Base-by-base conservation (phyloP, 345 rosid genomes). In the Linum tenue region DNA sequence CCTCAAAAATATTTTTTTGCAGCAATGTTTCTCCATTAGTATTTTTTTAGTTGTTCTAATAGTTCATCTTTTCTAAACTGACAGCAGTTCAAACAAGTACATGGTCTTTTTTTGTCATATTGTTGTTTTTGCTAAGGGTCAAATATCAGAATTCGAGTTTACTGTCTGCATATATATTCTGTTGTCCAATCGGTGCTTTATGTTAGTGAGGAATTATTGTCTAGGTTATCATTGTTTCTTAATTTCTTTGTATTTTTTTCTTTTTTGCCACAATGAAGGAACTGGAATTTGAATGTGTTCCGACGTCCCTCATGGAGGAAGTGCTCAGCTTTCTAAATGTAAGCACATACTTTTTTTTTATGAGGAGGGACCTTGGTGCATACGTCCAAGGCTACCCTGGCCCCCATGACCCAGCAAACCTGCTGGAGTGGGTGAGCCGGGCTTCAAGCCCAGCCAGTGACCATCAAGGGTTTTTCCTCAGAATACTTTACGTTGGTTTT, bases 291-390 rank as follows among this genome's bases (percentile, higher is more conserved):
- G 98, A 92, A 81, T 92, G 96, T 71, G 97, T 90, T 76, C 89
- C 98, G 71, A 80, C 79, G 58, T 92, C 94, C 74, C 89, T 90
- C 62, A 84, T 90, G 98, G 98, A 92, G 66, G 88, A 84, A 65
- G 90, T 92, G 74, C 85, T 90, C 74, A 78, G 59, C 62, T 92
- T 92, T 82, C 73, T 89, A 60, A 92, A 92, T 67, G 96, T 92
- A 80, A 67, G 88, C 66, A 69, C 43, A 8, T 5, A 5, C 37
- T 59, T 59, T 16, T 35, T 59, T 2, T 11, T 11, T 55, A 3
- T 55, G 16, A 55, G 58, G 16, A 55, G 16, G 5, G 1, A 55
- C 5, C 5, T 55, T 55, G 12, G 37, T 48, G 11, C 31, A 31
- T 60, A 9, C 44, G 22, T 22, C 11, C 14, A 5, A 31, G 50